Base-by-base conservation (phyloP, 139 green algal species). In the Penium margaritaceum region DNA sequence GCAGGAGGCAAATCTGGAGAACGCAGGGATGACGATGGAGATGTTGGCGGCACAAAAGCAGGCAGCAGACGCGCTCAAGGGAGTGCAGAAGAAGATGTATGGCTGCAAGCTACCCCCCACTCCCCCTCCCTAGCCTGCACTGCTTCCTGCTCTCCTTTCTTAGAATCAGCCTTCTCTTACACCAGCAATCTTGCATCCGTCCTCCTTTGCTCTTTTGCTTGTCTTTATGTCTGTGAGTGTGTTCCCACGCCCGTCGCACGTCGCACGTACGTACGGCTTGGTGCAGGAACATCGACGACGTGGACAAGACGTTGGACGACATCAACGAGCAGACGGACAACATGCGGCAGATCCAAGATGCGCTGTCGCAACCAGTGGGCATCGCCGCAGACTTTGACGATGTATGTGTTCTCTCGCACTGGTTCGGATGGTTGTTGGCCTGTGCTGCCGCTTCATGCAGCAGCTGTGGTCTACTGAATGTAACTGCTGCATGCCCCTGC, bases 1-100 rank as follows among this genome's bases (percentile, higher is more conserved):
- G 41, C 92, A 98, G 86, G 83, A 90, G 66, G 90, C 88, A 53
- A 91, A 94, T 85, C 85, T 98, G 57, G 93, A 98, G 85, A 90
- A 88, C 32, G 87, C 90, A 0, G 81, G 88, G 37, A 85, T 86
- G 14, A 87, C 87, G 61, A 95, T 94, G 86, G 79, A 88, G 38
- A 94, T 88, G 39, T 90, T 96, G 85, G 85, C 83, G 2, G 70
- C 80, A 33, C 34, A 86, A 54, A 60, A 46, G 17, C 29, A 36
- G 21, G 76, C 63, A 3, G 79, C 72, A 12, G 19, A 43, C 15
- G 67, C 57, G 29, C 76, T 85, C 61, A 80, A 79, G 77, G 36
- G 67, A 30, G 60, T 86, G 17, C 75, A 87, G 67, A 77, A 77
- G 61, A 38, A 76, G 35, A 75, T 64, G 66, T 74, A 29, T 60